Evolutionary conservation across 768 basidiomycete species (phyloP).

Genomic region (Amylocystis lapponica): DNA sequence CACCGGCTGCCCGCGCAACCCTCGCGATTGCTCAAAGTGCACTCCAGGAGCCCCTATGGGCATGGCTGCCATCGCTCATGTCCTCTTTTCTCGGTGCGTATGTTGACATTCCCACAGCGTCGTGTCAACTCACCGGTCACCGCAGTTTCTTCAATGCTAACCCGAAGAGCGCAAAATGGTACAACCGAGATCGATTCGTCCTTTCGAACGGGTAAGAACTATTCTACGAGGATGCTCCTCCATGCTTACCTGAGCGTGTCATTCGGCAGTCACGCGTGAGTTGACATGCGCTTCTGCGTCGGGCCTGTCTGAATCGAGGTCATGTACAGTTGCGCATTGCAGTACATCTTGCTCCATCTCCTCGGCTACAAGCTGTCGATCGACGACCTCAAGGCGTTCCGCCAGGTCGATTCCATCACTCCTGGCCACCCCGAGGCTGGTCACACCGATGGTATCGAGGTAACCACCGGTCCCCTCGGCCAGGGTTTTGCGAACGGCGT

Average conservation of each 20-base stretch:
- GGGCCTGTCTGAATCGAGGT: background rate
- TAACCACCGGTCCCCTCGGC: slow-evolving; percentile 94
- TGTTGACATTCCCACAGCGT: too few relatives aligned
- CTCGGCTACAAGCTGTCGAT: slow-evolving; percentile 87
- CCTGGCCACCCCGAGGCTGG: slow-evolving; percentile 88
- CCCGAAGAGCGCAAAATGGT: slow-evolving; percentile 87
- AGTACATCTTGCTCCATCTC: slow-evolving; percentile 89
- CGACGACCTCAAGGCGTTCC: slow-evolving; percentile 91
- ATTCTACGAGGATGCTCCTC: too few relatives aligned
- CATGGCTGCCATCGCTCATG: slow-evolving; percentile 79
- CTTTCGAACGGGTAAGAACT: slow-evolving; percentile 93
- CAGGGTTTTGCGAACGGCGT: slow-evolving; percentile 94
- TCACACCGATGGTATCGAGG: slow-evolving; percentile 75
- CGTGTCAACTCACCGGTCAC: too few relatives aligned
- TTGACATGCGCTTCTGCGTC: too few relatives aligned
- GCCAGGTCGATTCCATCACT: slow-evolving; percentile 84
- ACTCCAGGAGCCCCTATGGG: slow-evolving; percentile 85
- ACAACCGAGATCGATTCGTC: slow-evolving; percentile 95
- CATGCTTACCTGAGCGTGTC: slow-evolving; percentile 10
- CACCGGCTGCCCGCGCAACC: background rate
- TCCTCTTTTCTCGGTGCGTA: slow-evolving; percentile 68
- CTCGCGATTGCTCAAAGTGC: slow-evolving; percentile 5
- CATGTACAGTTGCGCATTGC: slow-evolving; percentile 73
- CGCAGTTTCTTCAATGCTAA: slow-evolving; percentile 81
- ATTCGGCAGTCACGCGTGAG: slow-evolving; percentile 65